phyloP scores from a whole-genome alignment of 75 land plant species.

The Pinus taeda region DNA sequence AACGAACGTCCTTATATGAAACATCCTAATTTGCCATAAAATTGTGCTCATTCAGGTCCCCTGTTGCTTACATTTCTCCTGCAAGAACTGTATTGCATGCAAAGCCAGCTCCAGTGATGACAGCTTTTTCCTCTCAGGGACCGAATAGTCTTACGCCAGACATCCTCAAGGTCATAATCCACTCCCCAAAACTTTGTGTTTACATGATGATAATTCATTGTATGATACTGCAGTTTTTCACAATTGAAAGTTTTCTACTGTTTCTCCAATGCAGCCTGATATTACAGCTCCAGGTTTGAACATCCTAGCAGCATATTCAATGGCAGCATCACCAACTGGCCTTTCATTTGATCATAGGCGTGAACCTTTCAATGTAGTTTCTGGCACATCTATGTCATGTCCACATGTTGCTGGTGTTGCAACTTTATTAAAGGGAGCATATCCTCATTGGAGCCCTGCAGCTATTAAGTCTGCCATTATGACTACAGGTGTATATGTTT shows the following conservation, averaged over 20 bases:
- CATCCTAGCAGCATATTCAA: constrained; percentile 28
- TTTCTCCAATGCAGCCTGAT: constrained; percentile 27
- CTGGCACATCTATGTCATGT: constrained; percentile 49
- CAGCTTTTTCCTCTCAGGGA: constrained; percentile 69
- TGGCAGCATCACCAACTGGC: constrained; percentile 13
- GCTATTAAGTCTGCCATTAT: constrained; percentile 33
- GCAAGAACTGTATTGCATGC: constrained; percentile 21
- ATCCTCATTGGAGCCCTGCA: constrained; percentile 42
- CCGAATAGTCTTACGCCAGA: constrained; percentile 47
- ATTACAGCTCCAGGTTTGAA: constrained; percentile 41
- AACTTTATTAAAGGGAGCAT: constrained; percentile 24
- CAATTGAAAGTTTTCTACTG: not conserved
- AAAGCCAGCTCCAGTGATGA: constrained; percentile 61
- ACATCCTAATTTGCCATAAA: not conserved
- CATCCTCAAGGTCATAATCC: constrained; percentile 58
- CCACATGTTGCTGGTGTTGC: constrained; percentile 25
- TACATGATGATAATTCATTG: not conserved
- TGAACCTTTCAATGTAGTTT: constrained; percentile 18
- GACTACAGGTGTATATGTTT: constrained; percentile 29
- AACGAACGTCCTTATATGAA: not conserved
- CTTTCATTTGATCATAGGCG: constrained; percentile 11
- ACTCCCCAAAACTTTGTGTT: not conserved
- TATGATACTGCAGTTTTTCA: not conserved
- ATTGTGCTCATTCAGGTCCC: constrained; percentile 29
- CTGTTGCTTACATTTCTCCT: constrained; percentile 36